Base-by-base conservation (phyloP, 2,329 filamentous ascomycete species). In the Penicillium sp. region DNA sequence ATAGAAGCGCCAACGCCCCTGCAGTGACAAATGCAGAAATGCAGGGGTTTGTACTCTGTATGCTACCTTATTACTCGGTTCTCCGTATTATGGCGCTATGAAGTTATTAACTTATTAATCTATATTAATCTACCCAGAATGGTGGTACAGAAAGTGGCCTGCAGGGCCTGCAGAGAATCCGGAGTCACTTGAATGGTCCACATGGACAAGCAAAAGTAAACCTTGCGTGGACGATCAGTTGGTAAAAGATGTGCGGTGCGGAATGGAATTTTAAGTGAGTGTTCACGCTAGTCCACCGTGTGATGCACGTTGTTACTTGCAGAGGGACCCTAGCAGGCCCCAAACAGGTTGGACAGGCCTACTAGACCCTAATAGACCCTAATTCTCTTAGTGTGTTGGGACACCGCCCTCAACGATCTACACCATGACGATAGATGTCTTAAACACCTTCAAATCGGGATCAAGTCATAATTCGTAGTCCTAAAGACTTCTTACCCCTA, bases 21-120 rank as follows among this genome's bases (percentile, higher is more conserved):
- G 58, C 56, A 57, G 58, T 57, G 45, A 32, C n/a, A 32, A 48
- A 27, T 27, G 24, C 24, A 27, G 24, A 50, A 50, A 56, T 59
- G 58, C 58, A 59, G 58, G 58, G 58, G 56, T 32, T 41, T 27
- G 45, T 18, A 5, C 24, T 27, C 24, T 27, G 5, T 8, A 38
- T 38, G 34, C 34, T 13, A 38, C 38, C 16, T 40, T 18, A 10
- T 18, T 40, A 8, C 16, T 9, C n/a, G 5, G 7, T 18, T 18
- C 16, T 6, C 8, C 16, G 9, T 40, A 40, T 16, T 36, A 13
- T n/a, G 34, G 34, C 24, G 24, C 31, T 54, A 50, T 18, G 2
- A 18, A 18, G 18, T 2, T 18, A 18, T 18, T 18, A 18, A 18
- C 2, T 2, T 18, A 18, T 18, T 18, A 18, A 18, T 18, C 18